Percentiles rank a stretch among this genome's conserved stretches.
Evolutionary conservation across 179 eudicot species (phyloP).

Genomic region (Camellia oleifera): DNA sequence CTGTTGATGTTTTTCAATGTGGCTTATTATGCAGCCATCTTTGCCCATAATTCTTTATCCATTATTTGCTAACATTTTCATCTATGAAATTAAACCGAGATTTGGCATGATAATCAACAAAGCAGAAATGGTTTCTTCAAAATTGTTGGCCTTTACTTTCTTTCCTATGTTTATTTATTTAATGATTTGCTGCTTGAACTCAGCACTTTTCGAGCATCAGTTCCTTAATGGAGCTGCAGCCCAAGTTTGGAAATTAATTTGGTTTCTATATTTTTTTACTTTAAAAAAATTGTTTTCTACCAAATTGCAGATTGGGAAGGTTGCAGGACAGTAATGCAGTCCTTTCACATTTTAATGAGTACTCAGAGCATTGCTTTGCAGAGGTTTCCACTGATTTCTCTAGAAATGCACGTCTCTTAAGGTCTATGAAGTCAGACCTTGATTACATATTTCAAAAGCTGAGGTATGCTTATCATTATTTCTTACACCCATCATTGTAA

Average conservation of each 20-base stretch:
- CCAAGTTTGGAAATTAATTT: background rate
- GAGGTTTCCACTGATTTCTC: constrained; percentile 75
- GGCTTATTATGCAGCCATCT: background rate
- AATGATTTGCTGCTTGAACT: background rate
- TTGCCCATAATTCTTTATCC: background rate
- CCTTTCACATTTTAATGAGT: constrained; percentile 84
- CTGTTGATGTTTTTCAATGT: background rate
- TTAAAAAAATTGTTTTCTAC: background rate
- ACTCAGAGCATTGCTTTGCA: constrained; percentile 71
- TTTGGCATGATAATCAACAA: background rate
- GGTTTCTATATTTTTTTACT: background rate
- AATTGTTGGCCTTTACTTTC: background rate
- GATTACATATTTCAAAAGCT: constrained; percentile 88
- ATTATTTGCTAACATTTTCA: background rate
- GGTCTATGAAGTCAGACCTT: constrained; percentile 87
- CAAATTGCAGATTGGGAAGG: constrained; percentile 61
- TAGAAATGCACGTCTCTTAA: constrained; percentile 66
- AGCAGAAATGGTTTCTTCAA: background rate
- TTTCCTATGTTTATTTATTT: background rate
- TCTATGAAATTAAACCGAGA: background rate
- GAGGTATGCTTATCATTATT: constrained; percentile 38
- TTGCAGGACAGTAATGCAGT: constrained; percentile 96
- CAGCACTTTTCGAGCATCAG: background rate
- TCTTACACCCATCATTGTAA: background rate
- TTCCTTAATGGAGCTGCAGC: background rate